These are phyloP conservation scores for Saitozyma sp. DNA, from an alignment of 768 basidiomycete genomes.

Conservation along the genomic window DNA sequence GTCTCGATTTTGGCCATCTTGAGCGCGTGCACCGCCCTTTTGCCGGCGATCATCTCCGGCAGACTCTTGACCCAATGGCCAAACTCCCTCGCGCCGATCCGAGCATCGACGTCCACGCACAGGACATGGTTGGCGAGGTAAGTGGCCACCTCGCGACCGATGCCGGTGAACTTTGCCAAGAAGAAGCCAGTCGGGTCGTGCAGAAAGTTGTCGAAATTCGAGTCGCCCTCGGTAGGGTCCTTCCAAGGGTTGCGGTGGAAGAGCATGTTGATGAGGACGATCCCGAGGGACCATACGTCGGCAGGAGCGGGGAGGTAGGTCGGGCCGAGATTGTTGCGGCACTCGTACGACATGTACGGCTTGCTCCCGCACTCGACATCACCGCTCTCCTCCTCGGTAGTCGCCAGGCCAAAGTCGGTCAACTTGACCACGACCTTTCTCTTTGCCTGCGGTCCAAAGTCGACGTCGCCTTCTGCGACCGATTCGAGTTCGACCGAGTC, in stretches of 20 bases:
- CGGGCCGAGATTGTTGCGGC: slow-evolving; percentile 94
- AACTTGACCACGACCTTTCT: slow-evolving; percentile 94
- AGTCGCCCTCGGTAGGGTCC: slow-evolving; percentile 79
- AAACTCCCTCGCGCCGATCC: slow-evolving; percentile 78
- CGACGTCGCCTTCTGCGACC: slow-evolving; percentile 50
- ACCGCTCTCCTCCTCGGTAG: slow-evolving; percentile 78
- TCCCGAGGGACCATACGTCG: slow-evolving; percentile 98
- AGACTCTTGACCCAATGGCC: slow-evolving; percentile 81
- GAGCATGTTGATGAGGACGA: slow-evolving; percentile 98
- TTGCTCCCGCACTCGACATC: slow-evolving; percentile 99
- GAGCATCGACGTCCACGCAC: slow-evolving; percentile 66
- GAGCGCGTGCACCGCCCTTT: slow-evolving; percentile 42
- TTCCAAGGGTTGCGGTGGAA: slow-evolving; percentile 99
- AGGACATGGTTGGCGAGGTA: slow-evolving; percentile 84
- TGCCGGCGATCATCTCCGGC: slow-evolving; percentile 64
- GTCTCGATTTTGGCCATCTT: slow-evolving; percentile 26
- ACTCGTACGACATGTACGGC: slow-evolving; percentile 98
- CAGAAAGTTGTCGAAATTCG: slow-evolving; percentile 74
- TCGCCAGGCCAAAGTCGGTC: slow-evolving; percentile 93
- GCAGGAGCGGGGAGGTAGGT: slow-evolving; percentile 91
- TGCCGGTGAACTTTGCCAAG: slow-evolving; percentile 77
- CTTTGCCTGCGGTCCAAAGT: slow-evolving; percentile 58
- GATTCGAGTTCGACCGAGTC: slow-evolving; percentile 48
- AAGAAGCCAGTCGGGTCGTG: slow-evolving; percentile 80
- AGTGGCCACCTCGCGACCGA: slow-evolving; percentile 69